Conservation (phyloP, 1,284 basidiomycete genomes). For the Trametes sp. region DNA sequence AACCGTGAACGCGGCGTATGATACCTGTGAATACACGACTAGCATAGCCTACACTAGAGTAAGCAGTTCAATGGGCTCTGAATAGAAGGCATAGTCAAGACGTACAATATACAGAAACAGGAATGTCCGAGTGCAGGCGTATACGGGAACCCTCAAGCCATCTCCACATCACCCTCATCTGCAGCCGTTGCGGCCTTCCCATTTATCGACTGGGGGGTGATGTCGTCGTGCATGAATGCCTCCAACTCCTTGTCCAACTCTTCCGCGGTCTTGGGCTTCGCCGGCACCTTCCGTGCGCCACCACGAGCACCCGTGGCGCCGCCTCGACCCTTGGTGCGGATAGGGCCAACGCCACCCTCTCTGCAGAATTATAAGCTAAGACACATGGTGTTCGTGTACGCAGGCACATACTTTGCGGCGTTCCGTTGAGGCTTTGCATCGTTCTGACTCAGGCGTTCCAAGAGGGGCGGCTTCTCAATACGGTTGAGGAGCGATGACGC, state of each 20-base stretch:
- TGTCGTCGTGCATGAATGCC: slow-evolving; percentile 85
- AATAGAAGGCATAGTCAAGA: background rate
- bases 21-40: background rate
- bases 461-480: slow-evolving; percentile 68
- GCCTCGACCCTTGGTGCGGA: slow-evolving; percentile 45
- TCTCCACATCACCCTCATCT: slow-evolving; percentile 57
- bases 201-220: slow-evolving; percentile 35
- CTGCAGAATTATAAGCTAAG: slow-evolving; percentile 4
- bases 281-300: slow-evolving; percentile 43
- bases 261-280: slow-evolving; percentile 75
- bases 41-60: background rate
- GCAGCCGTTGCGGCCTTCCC: slow-evolving; percentile 24
- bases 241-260: slow-evolving; percentile 94
- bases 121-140: slow-evolving; percentile 1
- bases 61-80: background rate
- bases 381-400: background rate
- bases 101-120: slow-evolving; percentile 16
- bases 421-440: slow-evolving; percentile 44
- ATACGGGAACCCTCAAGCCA: slow-evolving; percentile 44
- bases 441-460: slow-evolving; percentile 62
- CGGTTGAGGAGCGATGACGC: slow-evolving; percentile 66
- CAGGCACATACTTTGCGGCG: slow-evolving; percentile 38
- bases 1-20: background rate
- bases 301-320: slow-evolving; percentile 35
- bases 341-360: slow-evolving; percentile 46